phyloP scores from a whole-genome alignment of 331 rosid species.

The Stylosanthes scabra region DNA sequence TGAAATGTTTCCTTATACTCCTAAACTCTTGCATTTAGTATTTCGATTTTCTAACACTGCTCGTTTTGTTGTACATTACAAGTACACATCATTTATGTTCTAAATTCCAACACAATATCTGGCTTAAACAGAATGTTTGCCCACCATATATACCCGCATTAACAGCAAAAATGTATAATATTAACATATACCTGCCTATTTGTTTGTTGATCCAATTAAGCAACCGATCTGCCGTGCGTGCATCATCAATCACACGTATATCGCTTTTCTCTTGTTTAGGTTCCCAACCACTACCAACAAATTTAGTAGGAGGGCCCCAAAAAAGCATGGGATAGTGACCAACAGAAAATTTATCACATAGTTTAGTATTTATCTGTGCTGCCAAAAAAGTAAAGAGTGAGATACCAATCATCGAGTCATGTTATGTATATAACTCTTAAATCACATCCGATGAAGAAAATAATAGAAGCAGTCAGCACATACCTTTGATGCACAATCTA shows the following conservation, averaged over 20 bases:
- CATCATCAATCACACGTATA: slow-evolving; percentile 64
- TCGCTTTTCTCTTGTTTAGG: slow-evolving; percentile 76
- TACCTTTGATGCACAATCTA: slow-evolving; percentile 92
- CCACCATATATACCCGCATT: slow-evolving; percentile 26
- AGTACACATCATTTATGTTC: slow-evolving; percentile 20
- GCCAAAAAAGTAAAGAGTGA: slow-evolving; percentile 69
- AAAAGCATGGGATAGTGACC: slow-evolving; percentile 94
- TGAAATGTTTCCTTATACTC: slow-evolving; percentile 22
- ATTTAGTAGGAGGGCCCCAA: slow-evolving; percentile 91
- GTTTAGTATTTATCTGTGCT: slow-evolving; percentile 95
- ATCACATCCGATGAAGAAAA: slow-evolving; percentile 10
- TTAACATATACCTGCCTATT: slow-evolving; percentile 75
- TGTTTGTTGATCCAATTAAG: slow-evolving; percentile 90
- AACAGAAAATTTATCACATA: slow-evolving; percentile 92
- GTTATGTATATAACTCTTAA: slow-evolving; percentile 32
- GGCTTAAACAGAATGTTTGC: slow-evolving; percentile 30
- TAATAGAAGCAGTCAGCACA: slow-evolving; percentile 33
- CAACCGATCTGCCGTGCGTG: slow-evolving; percentile 80
- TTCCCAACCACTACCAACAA: slow-evolving; percentile 76
- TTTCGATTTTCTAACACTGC: not conserved
- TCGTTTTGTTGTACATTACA: slow-evolving; percentile 2
- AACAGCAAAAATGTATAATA: slow-evolving; percentile 30
- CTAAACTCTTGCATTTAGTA: slow-evolving; percentile 3
- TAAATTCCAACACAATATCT: slow-evolving; percentile 25
- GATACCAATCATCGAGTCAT: slow-evolving; percentile 49